phyloP scores from a whole-genome alignment of 192 early-diverging fungal genomes.

The Diversispora epigaea region DNA sequence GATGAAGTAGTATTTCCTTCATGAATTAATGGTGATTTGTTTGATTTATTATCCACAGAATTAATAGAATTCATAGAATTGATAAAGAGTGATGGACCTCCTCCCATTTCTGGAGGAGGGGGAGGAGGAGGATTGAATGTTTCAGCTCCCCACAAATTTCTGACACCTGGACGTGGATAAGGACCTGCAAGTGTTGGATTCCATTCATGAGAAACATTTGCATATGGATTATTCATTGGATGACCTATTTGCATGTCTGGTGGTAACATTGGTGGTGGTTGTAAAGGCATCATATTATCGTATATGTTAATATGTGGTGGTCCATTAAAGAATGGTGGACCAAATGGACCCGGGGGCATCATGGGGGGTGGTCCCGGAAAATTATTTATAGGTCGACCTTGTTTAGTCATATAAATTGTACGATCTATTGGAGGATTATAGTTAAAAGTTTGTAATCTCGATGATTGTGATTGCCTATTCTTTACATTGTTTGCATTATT shows the following conservation, averaged over 20 bases:
- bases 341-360: conserved; percentile 3
- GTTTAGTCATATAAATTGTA: conserved; percentile 6
- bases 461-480: conserved; percentile 3
- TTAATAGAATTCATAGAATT: background rate
- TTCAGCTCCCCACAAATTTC: conserved; percentile 20
- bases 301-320: conserved; percentile 2
- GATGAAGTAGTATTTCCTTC: conserved; percentile 11
- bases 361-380: conserved; percentile 4
- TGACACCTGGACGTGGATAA: background rate
- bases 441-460: conserved; percentile 5
- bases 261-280: conserved; percentile 10
- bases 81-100: background rate
- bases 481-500: conserved; percentile 14
- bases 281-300: background rate
- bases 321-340: background rate
- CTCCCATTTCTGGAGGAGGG: background rate
- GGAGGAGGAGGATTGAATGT: background rate
- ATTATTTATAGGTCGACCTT: conserved; percentile 10
- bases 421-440: conserved; percentile 18
- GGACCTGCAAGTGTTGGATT: conserved; percentile 1
- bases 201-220: conserved; percentile 14
- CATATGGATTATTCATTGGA: conserved; percentile 4
- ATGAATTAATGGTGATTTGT: background rate
- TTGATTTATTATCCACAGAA: background rate
- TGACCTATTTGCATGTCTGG: background rate